Conservation (phyloP, 768 basidiomycete genomes). For the Leccinum ochraceum region DNA sequence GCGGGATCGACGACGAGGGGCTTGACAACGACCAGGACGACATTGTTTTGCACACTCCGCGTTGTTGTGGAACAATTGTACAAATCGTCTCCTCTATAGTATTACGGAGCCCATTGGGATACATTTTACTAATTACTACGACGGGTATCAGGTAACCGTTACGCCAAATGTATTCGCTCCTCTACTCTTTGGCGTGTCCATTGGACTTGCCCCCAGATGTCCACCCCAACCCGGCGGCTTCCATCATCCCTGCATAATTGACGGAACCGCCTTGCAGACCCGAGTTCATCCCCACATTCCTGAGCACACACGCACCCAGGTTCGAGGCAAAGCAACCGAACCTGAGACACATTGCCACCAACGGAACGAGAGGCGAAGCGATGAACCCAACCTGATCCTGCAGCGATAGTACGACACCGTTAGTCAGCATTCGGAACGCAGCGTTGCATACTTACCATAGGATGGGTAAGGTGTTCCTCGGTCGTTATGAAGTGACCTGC, state of each 20-base stretch:
- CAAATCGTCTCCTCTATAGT: not conserved
- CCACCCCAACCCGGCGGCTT: conserved; percentile 18
- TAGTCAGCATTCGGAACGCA: conserved; percentile 4
- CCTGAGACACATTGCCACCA: conserved; percentile 14
- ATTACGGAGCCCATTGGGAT: not conserved
- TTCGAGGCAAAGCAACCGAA: conserved; percentile 26
- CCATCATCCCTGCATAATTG: conserved; percentile 23
- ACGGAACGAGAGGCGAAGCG: conserved; percentile 24
- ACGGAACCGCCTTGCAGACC: conserved; percentile 22
- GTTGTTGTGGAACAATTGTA: not conserved
- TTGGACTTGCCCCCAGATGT: conserved; percentile 1
- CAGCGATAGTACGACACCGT: not conserved
- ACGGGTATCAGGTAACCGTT: not conserved
- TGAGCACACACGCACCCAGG: conserved; percentile 25
- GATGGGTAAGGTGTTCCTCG: conserved; percentile 63
- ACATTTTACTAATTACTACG: not conserved
- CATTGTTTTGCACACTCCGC: conserved; percentile 15
- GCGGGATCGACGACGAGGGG: conserved; percentile 29
- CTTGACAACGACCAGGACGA: conserved; percentile 33
- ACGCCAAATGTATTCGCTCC: not conserved
- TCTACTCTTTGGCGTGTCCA: conserved; percentile 18
- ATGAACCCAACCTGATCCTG: conserved; percentile 26
- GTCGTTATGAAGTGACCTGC: conserved; percentile 45
- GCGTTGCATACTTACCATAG: conserved; percentile 39
- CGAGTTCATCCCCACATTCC: conserved; percentile 20